Base-by-base conservation (phyloP, 768 basidiomycete genomes). In the Rossbeevera mucosa region DNA sequence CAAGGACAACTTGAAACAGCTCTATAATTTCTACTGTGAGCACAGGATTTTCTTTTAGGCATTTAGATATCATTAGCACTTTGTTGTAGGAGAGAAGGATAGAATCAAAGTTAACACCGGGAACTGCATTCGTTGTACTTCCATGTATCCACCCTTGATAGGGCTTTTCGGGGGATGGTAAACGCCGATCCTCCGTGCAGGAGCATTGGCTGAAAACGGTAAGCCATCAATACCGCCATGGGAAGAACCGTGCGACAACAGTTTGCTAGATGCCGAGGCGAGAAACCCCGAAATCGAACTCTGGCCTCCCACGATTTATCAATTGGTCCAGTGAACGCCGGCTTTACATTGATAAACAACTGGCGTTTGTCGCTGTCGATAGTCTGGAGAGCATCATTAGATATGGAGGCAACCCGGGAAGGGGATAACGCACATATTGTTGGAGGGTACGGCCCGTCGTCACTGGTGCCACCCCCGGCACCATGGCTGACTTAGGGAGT, bases 81-180 rank as follows among this genome's bases (percentile, higher is more conserved):
- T n/a, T n/a, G n/a, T n/a, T n/a, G n/a, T n/a, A n/a, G n/a, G n/a
- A n/a, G n/a, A n/a, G n/a, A n/a, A n/a, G n/a, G n/a, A n/a, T n/a
- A n/a, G n/a, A n/a, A n/a, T n/a, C n/a, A n/a, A n/a, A n/a, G n/a
- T n/a, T n/a, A n/a, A n/a, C n/a, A n/a, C n/a, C n/a, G n/a, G n/a
- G n/a, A n/a, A n/a, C n/a, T n/a, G n/a, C n/a, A n/a, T 38, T 18
- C n/a, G 5, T 18, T 18, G 18, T 38, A 38, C 36, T 5, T 18
- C 36, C n/a, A 18, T 38, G 18, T 38, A 38, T 70, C 78, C 88
- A 25, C 88, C 91, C 91, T 62, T 82, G 84, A 66, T 85, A 93
- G 28, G 87, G 85, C 50, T 78, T 76, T 63, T 93, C 90, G 7
- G 88, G 86, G 8, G 87, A 85, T 5, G 86, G 74, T 13, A 86